Evolutionary conservation across 179 eudicot species (phyloP), one percentile per base, ranked within the genome.

Genomic region (Actinidia arguta): DNA sequence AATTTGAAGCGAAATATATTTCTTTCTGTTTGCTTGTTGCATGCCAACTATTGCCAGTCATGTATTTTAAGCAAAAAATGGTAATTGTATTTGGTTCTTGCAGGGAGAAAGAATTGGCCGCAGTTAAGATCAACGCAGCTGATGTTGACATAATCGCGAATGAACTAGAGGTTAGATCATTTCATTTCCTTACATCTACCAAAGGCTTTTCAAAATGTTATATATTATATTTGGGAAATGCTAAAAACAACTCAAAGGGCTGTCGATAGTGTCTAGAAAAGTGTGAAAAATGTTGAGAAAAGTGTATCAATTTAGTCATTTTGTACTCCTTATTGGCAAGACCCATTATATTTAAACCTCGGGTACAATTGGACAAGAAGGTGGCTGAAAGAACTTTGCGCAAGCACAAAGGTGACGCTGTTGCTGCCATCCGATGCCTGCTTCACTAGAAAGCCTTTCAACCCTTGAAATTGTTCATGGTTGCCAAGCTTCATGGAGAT

Each of bases 401-500:
- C 10, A 98, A 96, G 87, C 99, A 94, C 91, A 96, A 96, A 88
- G 98, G 99, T 42, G 94, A 96, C 84, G 96, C 97, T 52, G 99
- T 96, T 74, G 95, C 98, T 51, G 98, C 99, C 17, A 85, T 96
- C 51, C 86, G 94, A 72, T 83, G 90, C 81, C 85, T 94, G 81
- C 90, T 94, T 81, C 88, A 81, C 80, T 85, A 87, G 82, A 82
- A 67, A 77, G 79, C 62, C 31, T 48, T 18, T 20, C 72, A 39
- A 48, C 8, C 59, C 17, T 62, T 3, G 8, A 20, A 73, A 4
- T 8, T 14, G 5, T 4, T 14, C n/a, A 16, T 20, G 7, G 3
- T 46, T 61, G 16, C 13, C 17, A 6, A 24, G 11, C 5, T 39
- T 56, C 12, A 24, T 22, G 11, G 50, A 36, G 3, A 10, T 9